Evolutionary conservation across 2,329 filamentous ascomycete genomes (phyloP).

Genomic region (Penicillium sp.): DNA sequence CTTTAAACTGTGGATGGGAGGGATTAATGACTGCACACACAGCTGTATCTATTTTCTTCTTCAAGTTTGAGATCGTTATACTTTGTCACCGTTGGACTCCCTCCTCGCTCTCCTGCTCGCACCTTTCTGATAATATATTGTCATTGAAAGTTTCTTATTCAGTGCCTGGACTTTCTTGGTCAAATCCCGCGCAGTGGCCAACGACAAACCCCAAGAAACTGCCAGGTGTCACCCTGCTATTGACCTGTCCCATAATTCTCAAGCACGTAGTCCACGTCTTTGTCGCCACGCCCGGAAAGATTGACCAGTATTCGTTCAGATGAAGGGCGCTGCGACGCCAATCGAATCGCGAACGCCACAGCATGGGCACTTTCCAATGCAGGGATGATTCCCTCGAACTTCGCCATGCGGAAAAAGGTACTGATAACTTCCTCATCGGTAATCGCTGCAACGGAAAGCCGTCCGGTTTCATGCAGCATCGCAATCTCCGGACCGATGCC

Average conservation of each 20-base stretch:
- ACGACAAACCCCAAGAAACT: too few species aligned
- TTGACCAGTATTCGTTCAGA: slow-evolving; percentile 23
- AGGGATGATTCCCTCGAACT: slow-evolving; percentile 19
- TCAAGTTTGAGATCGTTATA: too few species aligned
- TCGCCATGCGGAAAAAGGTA: slow-evolving; percentile 23
- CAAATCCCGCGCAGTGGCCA: too few species aligned
- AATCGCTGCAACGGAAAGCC: slow-evolving; percentile 15
- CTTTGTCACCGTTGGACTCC: too few species aligned
- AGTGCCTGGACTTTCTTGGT: too few species aligned
- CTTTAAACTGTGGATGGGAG: too few species aligned
- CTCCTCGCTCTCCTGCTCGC: too few species aligned
- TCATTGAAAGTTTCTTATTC: too few species aligned
- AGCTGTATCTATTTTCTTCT: too few species aligned
- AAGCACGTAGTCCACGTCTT: slow-evolving; percentile 22
- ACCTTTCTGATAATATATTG: too few species aligned
- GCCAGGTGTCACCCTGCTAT: too few species aligned
- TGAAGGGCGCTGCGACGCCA: slow-evolving; percentile 56
- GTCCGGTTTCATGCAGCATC: slow-evolving; percentile 19
- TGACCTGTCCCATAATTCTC: slow-evolving; percentile 7
- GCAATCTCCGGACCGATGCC: slow-evolving; percentile 30
- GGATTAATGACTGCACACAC: too few species aligned
- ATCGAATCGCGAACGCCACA: slow-evolving; percentile 75
- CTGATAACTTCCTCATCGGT: slow-evolving; percentile 26
- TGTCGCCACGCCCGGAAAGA: slow-evolving; percentile 25
- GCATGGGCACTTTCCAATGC: slow-evolving; percentile 16